Evolutionary conservation across 441 rosid species (phyloP), one percentile per base, ranked within the genome.

Genomic region (Eutrema salsugineum): DNA sequence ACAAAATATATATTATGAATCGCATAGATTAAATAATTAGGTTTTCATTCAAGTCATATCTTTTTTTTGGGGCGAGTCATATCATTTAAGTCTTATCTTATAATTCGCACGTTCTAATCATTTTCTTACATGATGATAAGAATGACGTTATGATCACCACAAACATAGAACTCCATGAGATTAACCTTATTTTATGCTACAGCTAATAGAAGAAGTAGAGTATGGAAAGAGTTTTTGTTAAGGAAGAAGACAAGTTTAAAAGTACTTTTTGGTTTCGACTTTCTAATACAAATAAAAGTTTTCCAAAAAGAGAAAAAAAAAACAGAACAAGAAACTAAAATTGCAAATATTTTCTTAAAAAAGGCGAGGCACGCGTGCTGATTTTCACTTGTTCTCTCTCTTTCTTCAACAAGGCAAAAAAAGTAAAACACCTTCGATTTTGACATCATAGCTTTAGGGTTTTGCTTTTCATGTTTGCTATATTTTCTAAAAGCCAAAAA

Each of bases 401-500:
- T 49, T 55, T 19, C 44, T 49, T 55, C 38, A 32, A 44, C 47
- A 68, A 57, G 54, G 30, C 48, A 24, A 22, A 42, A 54, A 40
- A 47, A 65, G n/a, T n/a, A n/a, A n/a, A n/a, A n/a, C n/a, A 56
- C 35, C 66, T 49, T 17, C 28, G 20, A 57, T 40, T 11, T 54
- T 19, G 20, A 32, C 62, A 66, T 50, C 66, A 57, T 48, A 16
- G 12, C 57, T 43, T 74, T 74, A 75, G 74, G 78, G 74, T 38
- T 68, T 67, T 14, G 55, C 20, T 40, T 67, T 48, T 48, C 32
- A 22, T 24, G 27, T 38, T 57, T 16, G n/a, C n/a, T n/a, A n/a
- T n/a, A 3, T 6, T 10, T 38, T 32, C 17, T 11, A 8, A 54
- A 1, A 15, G 39, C 22, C 59, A 4, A 15, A 4, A 54, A n/a